Evolutionary conservation across 2,329 filamentous ascomycete genomes (phyloP), one percentile per base, ranked within the genome.

Genomic region (Fusarium mexicanum): DNA sequence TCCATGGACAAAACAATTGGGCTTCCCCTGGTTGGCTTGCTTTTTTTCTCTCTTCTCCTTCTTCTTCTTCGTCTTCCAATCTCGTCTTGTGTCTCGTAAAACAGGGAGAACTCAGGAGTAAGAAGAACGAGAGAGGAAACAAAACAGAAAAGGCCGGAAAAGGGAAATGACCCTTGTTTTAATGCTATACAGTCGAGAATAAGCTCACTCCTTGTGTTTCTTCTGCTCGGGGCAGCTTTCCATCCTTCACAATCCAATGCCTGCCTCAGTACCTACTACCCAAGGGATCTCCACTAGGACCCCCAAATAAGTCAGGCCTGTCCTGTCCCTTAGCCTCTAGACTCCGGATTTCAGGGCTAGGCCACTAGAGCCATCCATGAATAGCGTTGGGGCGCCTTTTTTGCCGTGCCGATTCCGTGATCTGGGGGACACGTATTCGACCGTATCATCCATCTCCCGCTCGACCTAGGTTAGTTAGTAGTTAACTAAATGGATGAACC

Each of bases 371-470:
- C 38, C 43, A 59, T 24, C 50, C 60, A 29, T 65, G 59, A 48
- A 65, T 69, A 59, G 46, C 71, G 62, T 74, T 73, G 71, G 71
- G 69, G 67, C 62, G 67, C 48, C 54, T 59, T 59, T 57, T 57
- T 72, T 43, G 48, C 63, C 67, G 67, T 74, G 71, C 71, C 71
- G 71, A 68, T 44, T 72, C 71, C 67, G 71, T 68, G 64, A 54
- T 35, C 53, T 55, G 38, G 53, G 63, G 63, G 58, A 72, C 69
- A 69, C 69, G 69, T 72, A 69, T 64, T 69, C 62, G 44, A 51
- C 47, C 48, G 59, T 40, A 51, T 37, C 35, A 37, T 35, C 38
- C 54, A 50, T 35, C 67, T 58, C 60, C 55, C 51, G 35, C 60
- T 64, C 51, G 35, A 43, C 51, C 26, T 31, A 16, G 46, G 13